A percentile compares a stretch with the other conserved stretches of the same genome.
Evolutionary conservation across 2,329 filamentous ascomycete genomes (phyloP).

Genomic region (Arthroderma sp.): DNA sequence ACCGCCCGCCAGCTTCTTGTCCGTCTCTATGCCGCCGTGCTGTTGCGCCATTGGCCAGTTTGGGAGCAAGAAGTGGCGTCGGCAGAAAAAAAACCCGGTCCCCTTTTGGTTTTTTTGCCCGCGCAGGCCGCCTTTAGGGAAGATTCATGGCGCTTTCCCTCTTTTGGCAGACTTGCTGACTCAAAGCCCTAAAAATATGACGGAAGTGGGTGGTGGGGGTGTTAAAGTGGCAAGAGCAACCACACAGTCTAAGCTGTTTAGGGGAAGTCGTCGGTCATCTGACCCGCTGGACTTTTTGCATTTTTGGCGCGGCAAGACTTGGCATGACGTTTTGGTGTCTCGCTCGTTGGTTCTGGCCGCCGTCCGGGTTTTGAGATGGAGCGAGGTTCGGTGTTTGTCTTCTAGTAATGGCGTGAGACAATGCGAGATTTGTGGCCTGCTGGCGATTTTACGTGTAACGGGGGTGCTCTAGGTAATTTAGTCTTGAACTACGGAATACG

Average conservation of each 20-base stretch:
- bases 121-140: neutral
- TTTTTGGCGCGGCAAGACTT: too few relatives aligned
- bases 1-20: too few relatives aligned
- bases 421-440: too few relatives aligned
- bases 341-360: too few relatives aligned
- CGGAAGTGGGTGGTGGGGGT: neutral
- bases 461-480: too few relatives aligned
- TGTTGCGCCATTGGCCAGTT: constrained; percentile 23
- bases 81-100: neutral
- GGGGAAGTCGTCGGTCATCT: neutral
- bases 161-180: neutral
- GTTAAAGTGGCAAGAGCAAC: neutral
- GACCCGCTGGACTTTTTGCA: neutral
- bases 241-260: neutral
- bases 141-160: too few relatives aligned
- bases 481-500: too few relatives aligned
- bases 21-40: neutral
- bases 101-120: neutral
- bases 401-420: too few relatives aligned
- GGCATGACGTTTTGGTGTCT: too few relatives aligned
- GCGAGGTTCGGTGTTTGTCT: too few relatives aligned
- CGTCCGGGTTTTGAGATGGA: too few relatives aligned
- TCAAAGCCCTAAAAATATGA: neutral
- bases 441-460: too few relatives aligned
- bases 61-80: constrained; percentile 15